Evolutionary conservation across 2,329 filamentous ascomycete genomes (phyloP), one percentile per base, ranked within the genome.

Genomic region (Ceratocystis alfenasii): DNA sequence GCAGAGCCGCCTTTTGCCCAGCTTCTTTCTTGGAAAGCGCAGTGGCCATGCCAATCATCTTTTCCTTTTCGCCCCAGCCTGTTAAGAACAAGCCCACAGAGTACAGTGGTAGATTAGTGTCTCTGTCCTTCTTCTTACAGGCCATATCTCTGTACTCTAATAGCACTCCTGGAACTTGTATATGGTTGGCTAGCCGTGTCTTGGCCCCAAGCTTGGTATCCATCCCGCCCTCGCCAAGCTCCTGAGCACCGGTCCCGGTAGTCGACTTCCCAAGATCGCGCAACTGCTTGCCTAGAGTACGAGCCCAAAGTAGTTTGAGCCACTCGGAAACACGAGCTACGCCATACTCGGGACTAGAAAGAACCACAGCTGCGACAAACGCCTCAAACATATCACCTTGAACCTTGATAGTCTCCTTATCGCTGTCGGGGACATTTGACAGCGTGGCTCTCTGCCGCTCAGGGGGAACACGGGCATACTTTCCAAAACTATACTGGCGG

Each of bases 371-470:
- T 7, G 88, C 92, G 17, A 95, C 83, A 70, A 95, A 96, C 0
- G 93, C 88, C 74, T 97, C 93, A 71, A 96, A 95, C 20, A 96
- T 81, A 72, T 97, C 93, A 7, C 87, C 92, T 66, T 88, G 80
- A 8, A 90, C 84, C 74, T 96, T 96, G 15, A 78, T 81, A 68
- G 82, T 79, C 53, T 80, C 81, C 73, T 81, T 86, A 72, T 72
- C 75, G 66, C 71, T 80, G 63, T 71, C 75, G 60, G 69, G 71
- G 28, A 76, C 76, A 68, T 80, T 79, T 1, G 70, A 69, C 10
- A 44, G 33, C 22, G 45, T 66, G 12, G 62, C 67, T 12, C 64
- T 57, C n/a, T 53, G 28, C 20, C 67, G 67, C 12, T 69, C 70
- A 62, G 73, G 72, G 1, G 81, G 87, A 2, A 88, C 76, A 33